Evolutionary conservation across 2,329 filamentous ascomycete species (phyloP), one percentile per base, ranked within the genome.

Genomic region (Zymoseptoria tritici): DNA sequence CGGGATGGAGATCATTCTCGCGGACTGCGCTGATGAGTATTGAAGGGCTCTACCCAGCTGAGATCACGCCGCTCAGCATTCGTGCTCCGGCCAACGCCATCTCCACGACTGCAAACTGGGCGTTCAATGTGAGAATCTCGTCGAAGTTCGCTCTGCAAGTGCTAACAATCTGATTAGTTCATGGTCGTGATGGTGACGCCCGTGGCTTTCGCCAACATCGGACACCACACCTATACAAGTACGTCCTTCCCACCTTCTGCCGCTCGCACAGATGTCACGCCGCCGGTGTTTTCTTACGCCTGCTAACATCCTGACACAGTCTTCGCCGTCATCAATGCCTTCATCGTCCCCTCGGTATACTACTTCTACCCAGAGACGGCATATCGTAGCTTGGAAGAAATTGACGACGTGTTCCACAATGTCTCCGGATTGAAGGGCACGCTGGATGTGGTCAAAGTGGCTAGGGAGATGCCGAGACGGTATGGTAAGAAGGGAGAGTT

Each of bases 331-430:
- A 85, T 87, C 74, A 87, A 87, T 70, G 80, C 81, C 63, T 76
- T 81, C 65, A 84, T 85, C 71, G 77, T 85, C 0, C 83, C 83
- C 0, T 67, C 63, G 49, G 67, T 72, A 6, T 73, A 73, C 60
- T 72, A 71, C 56, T 64, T 66, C 63, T 65, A 57, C 36, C 85
- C 84, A 0, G 85, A 87, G 72, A 87, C 85, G 9, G 82, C 82
- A 1, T 83, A 83, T 68, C 79, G 85, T n/a, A n/a, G n/a, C 1
- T 79, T 88, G 20, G 85, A 88, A 71, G 85, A 87, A 69, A 87
- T 88, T 81, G 85, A 87, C 66, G 75, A 73, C 65, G 85, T 87
- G 67, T 64, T 69, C 36, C 68, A 68, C 55, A 54, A 68, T 29
- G 67, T 67, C 3, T 60, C 66, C 16, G 68, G 68, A 24, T 62